phyloP scores from a whole-genome alignment of 495 filamentous ascomycete genomes.

The Tuber umbilicatum region DNA sequence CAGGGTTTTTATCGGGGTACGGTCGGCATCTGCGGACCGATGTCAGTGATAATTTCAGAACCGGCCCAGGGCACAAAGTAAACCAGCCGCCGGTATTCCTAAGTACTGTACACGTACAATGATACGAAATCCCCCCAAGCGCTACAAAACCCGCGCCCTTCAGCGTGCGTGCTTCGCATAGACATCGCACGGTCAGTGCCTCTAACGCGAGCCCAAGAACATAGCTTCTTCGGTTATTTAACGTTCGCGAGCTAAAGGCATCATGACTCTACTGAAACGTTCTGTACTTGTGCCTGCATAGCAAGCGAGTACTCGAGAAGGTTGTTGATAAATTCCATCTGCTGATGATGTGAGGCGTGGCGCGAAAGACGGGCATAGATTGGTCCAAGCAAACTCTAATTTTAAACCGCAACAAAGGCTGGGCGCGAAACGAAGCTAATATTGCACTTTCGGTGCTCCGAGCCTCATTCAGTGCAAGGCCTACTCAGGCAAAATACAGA shows the following conservation, averaged over 20 bases:
- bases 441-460: not conserved
- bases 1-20: not conserved
- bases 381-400: not conserved
- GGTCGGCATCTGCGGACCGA: not conserved
- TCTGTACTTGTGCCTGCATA: not conserved
- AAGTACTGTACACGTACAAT: too few relatives aligned
- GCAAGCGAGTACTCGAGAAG: not conserved
- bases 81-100: not conserved
- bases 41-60: not conserved
- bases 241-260: not conserved
- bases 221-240: not conserved
- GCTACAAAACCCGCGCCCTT: not conserved
- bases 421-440: not conserved
- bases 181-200: not conserved
- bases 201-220: not conserved
- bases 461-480: not conserved
- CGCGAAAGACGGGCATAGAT: not conserved
- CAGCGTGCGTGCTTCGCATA: not conserved
- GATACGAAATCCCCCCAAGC: not conserved
- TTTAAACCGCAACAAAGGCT: not conserved
- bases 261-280: not conserved
- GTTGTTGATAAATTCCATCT: not conserved
- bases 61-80: not conserved
- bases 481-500: not conserved
- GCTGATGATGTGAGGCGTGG: not conserved